Evolutionary conservation across 805 yeast species (phyloP).

Genomic region (Teunomyces cretensis): DNA sequence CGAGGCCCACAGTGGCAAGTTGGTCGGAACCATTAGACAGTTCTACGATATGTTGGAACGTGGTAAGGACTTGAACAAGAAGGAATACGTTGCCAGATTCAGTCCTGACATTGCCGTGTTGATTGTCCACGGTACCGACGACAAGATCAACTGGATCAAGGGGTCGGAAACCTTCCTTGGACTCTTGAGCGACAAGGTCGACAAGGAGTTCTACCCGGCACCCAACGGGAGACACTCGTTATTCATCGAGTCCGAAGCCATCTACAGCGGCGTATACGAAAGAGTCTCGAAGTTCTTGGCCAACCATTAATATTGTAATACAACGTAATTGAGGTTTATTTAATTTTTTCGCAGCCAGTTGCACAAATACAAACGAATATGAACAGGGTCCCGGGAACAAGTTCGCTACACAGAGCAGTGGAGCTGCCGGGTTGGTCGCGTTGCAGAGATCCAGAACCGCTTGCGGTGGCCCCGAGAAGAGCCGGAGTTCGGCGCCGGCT

Average conservation of each 20-base stretch:
- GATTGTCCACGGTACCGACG: constrained; percentile 63
- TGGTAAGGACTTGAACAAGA: constrained; percentile 52
- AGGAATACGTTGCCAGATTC: constrained; percentile 33
- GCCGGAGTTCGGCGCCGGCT: neutral
- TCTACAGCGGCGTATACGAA: constrained; percentile 31
- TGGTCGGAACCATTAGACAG: constrained; percentile 54
- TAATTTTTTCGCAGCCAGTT: neutral
- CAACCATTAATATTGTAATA: neutral
- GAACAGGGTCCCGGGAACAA: neutral
- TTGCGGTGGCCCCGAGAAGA: neutral
- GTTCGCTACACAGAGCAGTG: no score
- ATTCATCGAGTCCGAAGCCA: constrained; percentile 45
- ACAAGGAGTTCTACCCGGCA: constrained; percentile 26
- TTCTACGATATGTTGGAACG: constrained; percentile 61
- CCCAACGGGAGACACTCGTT: constrained; percentile 45
- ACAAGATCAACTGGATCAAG: constrained; percentile 55
- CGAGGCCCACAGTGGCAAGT: constrained; percentile 34
- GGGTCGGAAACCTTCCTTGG: constrained; percentile 46
- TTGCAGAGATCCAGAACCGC: no score
- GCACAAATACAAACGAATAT: neutral
- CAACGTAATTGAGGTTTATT: no score
- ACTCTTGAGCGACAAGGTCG: constrained; percentile 28
- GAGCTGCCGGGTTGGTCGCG: no score
- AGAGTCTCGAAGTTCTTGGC: constrained; percentile 41
- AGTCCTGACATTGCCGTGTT: constrained; percentile 47